These are phyloP conservation scores for Claviceps digitariae DNA, from an alignment of 2,329 filamentous ascomycete species.

Conservation along the genomic window DNA sequence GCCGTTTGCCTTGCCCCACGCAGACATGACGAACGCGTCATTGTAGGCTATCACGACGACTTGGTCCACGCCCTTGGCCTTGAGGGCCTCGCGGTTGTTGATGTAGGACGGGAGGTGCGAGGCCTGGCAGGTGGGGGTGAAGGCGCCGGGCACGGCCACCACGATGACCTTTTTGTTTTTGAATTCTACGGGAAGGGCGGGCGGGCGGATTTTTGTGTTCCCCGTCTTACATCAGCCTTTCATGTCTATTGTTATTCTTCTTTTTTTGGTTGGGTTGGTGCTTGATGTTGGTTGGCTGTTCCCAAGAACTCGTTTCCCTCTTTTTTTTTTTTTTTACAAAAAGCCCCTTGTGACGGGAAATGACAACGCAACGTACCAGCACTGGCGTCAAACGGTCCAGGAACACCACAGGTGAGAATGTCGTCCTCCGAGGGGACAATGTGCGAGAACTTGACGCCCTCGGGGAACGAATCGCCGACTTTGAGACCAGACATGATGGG, in stretches of 20 bases:
- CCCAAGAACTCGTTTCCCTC: no score
- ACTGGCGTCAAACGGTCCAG: conserved; percentile 65
- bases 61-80: conserved; percentile 68
- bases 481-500: conserved; percentile 50
- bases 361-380: conserved; percentile 36
- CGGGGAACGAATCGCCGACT: conserved; percentile 71
- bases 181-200: conserved; percentile 27
- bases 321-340: background rate
- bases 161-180: conserved; percentile 42
- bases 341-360: no score
- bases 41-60: conserved; percentile 75
- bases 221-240: conserved; percentile 1
- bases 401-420: conserved; percentile 65
- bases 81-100: conserved; percentile 54
- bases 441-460: conserved; percentile 71
- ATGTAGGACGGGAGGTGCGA: conserved; percentile 73
- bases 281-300: no score
- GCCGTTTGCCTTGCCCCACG: conserved; percentile 79
- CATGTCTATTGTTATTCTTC: background rate
- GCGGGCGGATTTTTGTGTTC: no score
- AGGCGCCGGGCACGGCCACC: conserved; percentile 53
- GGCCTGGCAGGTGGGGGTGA: conserved; percentile 77
- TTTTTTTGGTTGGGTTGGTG: no score
- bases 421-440: conserved; percentile 61
- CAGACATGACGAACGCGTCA: conserved; percentile 77